phyloP scores from a whole-genome alignment of 2,329 filamentous ascomycete genomes.

The Cladophialophora yegresii region DNA sequence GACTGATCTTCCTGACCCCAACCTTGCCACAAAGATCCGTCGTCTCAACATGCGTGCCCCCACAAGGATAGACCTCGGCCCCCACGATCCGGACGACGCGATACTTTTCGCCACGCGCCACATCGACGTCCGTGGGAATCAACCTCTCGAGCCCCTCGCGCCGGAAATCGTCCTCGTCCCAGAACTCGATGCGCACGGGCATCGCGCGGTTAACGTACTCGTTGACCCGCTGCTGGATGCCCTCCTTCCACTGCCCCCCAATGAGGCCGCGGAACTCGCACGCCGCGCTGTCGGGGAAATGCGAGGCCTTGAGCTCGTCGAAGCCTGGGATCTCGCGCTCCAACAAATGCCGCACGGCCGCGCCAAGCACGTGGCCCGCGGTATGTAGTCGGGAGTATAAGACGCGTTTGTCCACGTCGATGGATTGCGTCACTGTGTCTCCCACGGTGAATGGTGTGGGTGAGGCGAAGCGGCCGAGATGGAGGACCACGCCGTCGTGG shows the following conservation, averaged over 20 bases:
- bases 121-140: conserved; percentile 48
- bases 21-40: conserved; percentile 63
- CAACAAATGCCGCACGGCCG: conserved; percentile 64
- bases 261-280: conserved; percentile 71
- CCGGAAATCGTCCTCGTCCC: conserved; percentile 64
- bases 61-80: conserved; percentile 71
- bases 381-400: conserved; percentile 71
- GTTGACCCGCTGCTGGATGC: conserved; percentile 64
- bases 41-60: conserved; percentile 69
- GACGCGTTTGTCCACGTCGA: conserved; percentile 62
- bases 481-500: conserved; percentile 60
- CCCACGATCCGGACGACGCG: conserved; percentile 70
- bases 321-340: conserved; percentile 56
- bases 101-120: conserved; percentile 56
- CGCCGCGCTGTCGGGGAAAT: conserved; percentile 67
- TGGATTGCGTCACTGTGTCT: conserved; percentile 55
- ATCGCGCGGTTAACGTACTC: conserved; percentile 59
- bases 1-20: conserved; percentile 66
- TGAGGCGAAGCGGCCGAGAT: conserved; percentile 62
- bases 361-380: conserved; percentile 70
- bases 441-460: conserved; percentile 45
- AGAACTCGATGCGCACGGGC: conserved; percentile 67
- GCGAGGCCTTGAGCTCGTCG: conserved; percentile 69
- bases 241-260: conserved; percentile 61
- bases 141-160: conserved; percentile 58